phyloP scores from a whole-genome alignment of 1,284 basidiomycete species.

The Ustilago lituana region DNA sequence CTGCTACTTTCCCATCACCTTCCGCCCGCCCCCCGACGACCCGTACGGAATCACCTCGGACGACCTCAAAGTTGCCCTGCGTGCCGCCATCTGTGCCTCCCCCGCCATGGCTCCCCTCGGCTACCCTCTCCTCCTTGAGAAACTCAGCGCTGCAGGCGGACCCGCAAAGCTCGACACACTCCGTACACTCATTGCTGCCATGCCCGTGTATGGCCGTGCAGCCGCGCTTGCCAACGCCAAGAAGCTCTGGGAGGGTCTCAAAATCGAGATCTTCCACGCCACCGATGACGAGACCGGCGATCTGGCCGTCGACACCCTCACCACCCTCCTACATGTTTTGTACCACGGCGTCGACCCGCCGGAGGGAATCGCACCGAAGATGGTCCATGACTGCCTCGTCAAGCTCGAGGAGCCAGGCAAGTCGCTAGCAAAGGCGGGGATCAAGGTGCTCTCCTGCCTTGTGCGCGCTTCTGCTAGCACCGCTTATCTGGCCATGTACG shows the following conservation, averaged over 20 bases:
- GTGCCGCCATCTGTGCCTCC: slow-evolving; percentile 79
- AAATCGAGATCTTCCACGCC: slow-evolving; percentile 66
- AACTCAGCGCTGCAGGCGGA: slow-evolving; percentile 84
- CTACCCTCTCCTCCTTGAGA: slow-evolving; percentile 89
- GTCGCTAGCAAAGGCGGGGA: slow-evolving; percentile 52
- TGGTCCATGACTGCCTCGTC: slow-evolving; percentile 56
- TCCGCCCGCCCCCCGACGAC: slow-evolving; percentile 91
- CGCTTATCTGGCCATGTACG: slow-evolving; percentile 39
- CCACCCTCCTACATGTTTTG: slow-evolving; percentile 53
- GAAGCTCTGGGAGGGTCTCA: slow-evolving; percentile 59
- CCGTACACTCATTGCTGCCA: slow-evolving; percentile 50
- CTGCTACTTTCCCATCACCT: slow-evolving; percentile 99
- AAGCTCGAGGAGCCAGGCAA: slow-evolving; percentile 60
- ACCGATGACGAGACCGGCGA: slow-evolving; percentile 61
- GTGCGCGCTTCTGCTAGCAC: slow-evolving; percentile 52
- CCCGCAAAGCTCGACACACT: slow-evolving; percentile 74
- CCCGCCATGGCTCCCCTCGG: slow-evolving; percentile 85
- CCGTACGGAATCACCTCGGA: slow-evolving; percentile 91
- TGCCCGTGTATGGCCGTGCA: slow-evolving; percentile 64
- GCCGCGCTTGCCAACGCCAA: slow-evolving; percentile 52
- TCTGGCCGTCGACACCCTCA: slow-evolving; percentile 52
- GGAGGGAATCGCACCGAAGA: slow-evolving; percentile 54
- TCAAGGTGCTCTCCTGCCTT: slow-evolving; percentile 49
- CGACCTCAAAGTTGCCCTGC: slow-evolving; percentile 80
- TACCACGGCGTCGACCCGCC: slow-evolving; percentile 54